Evolutionary conservation across 169 alveolate species (phyloP).

Genomic region (Plasmodium vinckei): DNA sequence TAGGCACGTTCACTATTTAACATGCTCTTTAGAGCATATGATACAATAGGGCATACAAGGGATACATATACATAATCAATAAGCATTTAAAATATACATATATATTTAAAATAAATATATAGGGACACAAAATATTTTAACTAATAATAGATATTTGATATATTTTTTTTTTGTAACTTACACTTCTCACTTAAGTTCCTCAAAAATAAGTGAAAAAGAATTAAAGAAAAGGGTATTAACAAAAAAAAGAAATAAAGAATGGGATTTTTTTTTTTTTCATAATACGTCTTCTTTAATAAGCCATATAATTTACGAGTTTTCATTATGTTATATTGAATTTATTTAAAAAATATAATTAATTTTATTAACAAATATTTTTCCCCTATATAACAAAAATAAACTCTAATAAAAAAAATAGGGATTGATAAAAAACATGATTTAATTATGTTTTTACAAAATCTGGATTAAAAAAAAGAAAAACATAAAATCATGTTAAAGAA

Average conservation of each 20-base stretch:
- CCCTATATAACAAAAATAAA: background rate
- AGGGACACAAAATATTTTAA: no score
- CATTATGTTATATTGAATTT: constrained; percentile 4
- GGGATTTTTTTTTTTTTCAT: constrained; percentile 66
- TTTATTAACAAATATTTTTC: constrained; percentile 1
- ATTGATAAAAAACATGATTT: background rate
- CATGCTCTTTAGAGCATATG: no score
- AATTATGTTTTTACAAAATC: constrained; percentile 5
- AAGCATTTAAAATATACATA: no score
- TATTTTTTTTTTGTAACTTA: constrained; percentile 5
- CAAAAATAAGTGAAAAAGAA: constrained; percentile 43
- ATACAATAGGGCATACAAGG: no score
- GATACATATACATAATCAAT: no score
- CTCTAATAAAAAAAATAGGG: constrained; percentile 4
- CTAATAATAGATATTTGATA: no score
- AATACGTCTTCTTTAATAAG: constrained; percentile 34
- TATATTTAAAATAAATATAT: no score
- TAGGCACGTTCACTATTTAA: no score
- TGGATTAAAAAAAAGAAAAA: constrained; percentile 3
- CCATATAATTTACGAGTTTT: constrained; percentile 68
- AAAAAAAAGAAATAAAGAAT: constrained; percentile 66
- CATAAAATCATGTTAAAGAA: background rate
- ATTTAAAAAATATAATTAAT: background rate
- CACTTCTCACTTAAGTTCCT: constrained; percentile 70
- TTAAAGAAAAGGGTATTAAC: constrained; percentile 58